Conservation (phyloP, 129 eudicot genomes). For the Dittrichia graveolens region DNA sequence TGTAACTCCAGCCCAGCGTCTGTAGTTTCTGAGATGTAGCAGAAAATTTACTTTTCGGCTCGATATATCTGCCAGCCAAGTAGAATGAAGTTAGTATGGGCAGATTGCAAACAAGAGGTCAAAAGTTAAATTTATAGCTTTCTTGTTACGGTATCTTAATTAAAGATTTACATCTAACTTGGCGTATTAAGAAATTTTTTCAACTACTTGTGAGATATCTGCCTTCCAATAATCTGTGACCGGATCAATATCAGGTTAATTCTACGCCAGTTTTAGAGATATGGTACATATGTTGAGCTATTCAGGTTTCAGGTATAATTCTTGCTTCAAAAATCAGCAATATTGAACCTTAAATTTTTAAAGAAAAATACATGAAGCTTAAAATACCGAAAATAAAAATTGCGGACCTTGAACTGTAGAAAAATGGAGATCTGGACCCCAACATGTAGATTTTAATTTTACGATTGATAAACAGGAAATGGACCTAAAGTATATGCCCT, state of each 20-base stretch:
- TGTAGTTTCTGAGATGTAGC: constrained; percentile 62
- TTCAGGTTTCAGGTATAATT: too few relatives aligned
- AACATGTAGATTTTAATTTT: neutral
- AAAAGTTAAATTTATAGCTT: neutral
- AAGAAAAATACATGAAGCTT: too few relatives aligned
- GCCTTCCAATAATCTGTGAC: too few relatives aligned
- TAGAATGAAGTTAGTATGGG: constrained; percentile 5
- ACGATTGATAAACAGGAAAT: neutral
- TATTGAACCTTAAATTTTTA: too few relatives aligned
- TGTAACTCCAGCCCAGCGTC: constrained; percentile 68
- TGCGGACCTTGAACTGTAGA: too few relatives aligned
- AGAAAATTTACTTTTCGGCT: constrained; percentile 30
- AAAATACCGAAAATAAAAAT: neutral
- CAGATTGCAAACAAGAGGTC: neutral
- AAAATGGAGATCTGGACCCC: neutral
- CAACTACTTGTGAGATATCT: too few relatives aligned
- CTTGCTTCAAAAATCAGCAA: too few relatives aligned
- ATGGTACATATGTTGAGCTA: too few relatives aligned
- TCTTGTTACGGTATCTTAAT: neutral
- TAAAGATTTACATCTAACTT: neutral
- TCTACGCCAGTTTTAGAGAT: too few relatives aligned
- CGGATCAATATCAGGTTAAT: too few relatives aligned
- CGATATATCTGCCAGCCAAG: constrained; percentile 54
- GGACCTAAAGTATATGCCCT: neutral
- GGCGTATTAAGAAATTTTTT: neutral